Conservation (phyloP, 257 asterid species). For the Gentiana straminea region DNA sequence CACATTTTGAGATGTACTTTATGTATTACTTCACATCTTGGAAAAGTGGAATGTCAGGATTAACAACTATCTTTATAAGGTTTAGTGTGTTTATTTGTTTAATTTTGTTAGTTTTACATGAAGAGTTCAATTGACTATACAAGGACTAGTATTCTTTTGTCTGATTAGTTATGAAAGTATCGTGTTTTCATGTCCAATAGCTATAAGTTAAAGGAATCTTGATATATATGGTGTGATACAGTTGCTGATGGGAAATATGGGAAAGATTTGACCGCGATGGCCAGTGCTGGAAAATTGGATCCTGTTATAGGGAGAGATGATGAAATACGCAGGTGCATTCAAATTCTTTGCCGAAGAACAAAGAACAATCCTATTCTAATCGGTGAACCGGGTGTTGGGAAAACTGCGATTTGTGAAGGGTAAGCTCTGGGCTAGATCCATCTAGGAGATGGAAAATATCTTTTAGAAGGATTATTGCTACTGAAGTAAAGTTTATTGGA, state of each 20-base stretch:
- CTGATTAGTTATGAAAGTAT: no score
- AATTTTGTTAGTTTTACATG: no score
- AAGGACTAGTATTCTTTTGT: no score
- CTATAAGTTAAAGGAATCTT: not conserved
- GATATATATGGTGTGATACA: not conserved
- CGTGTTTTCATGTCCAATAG: no score
- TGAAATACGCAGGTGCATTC: constrained; percentile 86
- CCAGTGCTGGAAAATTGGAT: constrained; percentile 77
- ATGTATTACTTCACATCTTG: no score
- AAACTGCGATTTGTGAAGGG: constrained; percentile 95
- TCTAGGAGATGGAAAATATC: not conserved
- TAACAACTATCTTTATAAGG: no score
- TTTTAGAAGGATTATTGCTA: not conserved
- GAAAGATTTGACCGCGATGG: constrained; percentile 82
- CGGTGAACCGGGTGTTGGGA: constrained; percentile 89
- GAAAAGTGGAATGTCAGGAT: no score
- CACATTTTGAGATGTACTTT: no score
- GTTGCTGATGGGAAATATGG: constrained; percentile 38
- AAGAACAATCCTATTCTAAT: constrained; percentile 77
- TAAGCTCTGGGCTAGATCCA: constrained; percentile 16
- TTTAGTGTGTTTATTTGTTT: no score
- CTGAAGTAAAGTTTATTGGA: no score
- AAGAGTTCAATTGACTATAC: no score
- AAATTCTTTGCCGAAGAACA: constrained; percentile 75
- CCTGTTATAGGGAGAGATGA: constrained; percentile 92